Evolutionary conservation across 2,329 filamentous ascomycete species (phyloP), one percentile per base, ranked within the genome.

Genomic region (Blastomyces gilchristii): DNA sequence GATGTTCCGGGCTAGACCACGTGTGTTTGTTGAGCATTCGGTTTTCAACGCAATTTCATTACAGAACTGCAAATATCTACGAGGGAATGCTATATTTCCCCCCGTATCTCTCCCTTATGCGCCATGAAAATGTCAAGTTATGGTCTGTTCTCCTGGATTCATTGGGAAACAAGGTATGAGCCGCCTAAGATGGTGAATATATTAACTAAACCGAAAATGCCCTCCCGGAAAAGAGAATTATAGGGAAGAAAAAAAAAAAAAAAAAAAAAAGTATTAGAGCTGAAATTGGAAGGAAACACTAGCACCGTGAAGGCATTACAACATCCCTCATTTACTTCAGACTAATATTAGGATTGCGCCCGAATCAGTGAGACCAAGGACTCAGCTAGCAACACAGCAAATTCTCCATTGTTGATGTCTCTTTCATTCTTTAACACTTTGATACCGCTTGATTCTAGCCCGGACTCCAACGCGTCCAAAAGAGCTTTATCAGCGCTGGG

Each of bases 401-500:
- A 75, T 14, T 64, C 68, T 0, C 63, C 63, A 59, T 74, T 65
- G 65, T 75, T 75, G 22, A 75, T 69, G n/a, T 58, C 39, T 22
- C 39, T 25, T 18, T 37, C 45, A 18, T 12, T 37, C 31, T n/a
- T 58, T n/a, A 22, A 12, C 31, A 62, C 61, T 28, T 16, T 50
- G 39, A 62, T 59, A n/a, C 54, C 52, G 28, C 28, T 58, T 22
- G 52, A 47, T 37, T 45, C 28, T 16, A 62, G 39, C n/a, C 61
- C 61, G 1, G 7, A n/a, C 47, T 62, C 41, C 25, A 62, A 16
- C 22, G 37, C 18, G 25, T 12, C 18, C 37, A 59, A 59, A 39
- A 85, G 68, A 6, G 72, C 75, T 18, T 72, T 69, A 67, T 85
- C 82, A 2, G 80, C 80, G 41, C 77, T 69, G 2, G 70, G 66